A percentile compares a stretch with the other conserved stretches of the same genome.
These are phyloP conservation scores for Triticum dicoccoides DNA, from an alignment of 176 grass and related monocot genomes.

Conservation along the genomic window DNA sequence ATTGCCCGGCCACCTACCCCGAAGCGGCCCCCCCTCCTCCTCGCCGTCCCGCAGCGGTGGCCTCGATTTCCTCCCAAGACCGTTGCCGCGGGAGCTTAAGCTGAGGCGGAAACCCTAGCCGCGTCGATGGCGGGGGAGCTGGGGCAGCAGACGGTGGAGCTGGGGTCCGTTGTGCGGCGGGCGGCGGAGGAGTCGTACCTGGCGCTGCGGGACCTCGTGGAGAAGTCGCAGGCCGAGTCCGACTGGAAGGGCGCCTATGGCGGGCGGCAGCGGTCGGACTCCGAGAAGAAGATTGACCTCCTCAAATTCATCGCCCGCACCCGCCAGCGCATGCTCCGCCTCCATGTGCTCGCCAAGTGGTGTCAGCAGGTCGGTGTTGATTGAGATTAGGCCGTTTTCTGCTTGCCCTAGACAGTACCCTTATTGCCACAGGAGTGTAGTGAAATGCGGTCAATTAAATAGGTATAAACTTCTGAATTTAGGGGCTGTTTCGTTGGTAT, in stretches of 20 bases:
- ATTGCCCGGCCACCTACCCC: not conserved
- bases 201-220: conserved; percentile 87
- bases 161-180: conserved; percentile 75
- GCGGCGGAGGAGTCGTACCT: conserved; percentile 93
- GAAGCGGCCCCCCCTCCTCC: not conserved
- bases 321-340: conserved; percentile 96
- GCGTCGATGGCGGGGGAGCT: conserved; percentile 60
- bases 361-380: conserved; percentile 75
- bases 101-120: conserved; percentile 44
- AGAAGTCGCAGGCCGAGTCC: conserved; percentile 60
- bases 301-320: conserved; percentile 95
- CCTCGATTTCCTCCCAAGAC: not conserved
- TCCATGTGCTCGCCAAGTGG: conserved; percentile 98
- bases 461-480: not conserved
- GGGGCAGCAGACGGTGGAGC: conserved; percentile 89
- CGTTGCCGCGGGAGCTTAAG: not conserved
- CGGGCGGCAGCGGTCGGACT: conserved; percentile 64
- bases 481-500: not conserved
- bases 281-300: conserved; percentile 98
- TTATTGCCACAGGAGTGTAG: not conserved
- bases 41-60: no score
- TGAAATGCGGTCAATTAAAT: not conserved
- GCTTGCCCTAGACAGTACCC: not conserved
- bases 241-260: conserved; percentile 47
- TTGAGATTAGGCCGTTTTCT: not conserved